Percentiles rank a stretch among this genome's conserved stretches.
Evolutionary conservation across 2,329 filamentous ascomycete genomes (phyloP).

Genomic region (Chrysoporthe austroafricana): DNA sequence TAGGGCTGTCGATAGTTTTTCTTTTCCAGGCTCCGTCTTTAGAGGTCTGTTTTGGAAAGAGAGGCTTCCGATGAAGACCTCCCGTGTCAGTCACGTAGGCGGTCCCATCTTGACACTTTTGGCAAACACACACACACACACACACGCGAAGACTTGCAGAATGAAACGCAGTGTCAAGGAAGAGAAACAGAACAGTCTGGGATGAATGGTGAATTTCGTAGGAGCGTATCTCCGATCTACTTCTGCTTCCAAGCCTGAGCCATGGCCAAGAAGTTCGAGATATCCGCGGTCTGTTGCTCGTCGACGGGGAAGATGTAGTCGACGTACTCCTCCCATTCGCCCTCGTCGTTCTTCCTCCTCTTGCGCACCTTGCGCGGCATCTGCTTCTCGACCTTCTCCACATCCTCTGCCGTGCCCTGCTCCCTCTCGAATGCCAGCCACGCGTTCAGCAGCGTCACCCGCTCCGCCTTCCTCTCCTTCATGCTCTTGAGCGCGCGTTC

Average conservation of each 20-base stretch:
- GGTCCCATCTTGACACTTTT: not conserved
- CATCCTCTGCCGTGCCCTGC: conserved; percentile 75
- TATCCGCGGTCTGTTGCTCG: conserved; percentile 80
- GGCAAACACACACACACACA: not conserved
- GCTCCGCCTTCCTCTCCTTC: conserved; percentile 90
- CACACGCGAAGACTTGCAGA: not conserved
- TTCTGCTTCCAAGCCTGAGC: conserved; percentile 86
- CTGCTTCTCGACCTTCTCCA: conserved; percentile 84
- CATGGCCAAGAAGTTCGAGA: conserved; percentile 82
- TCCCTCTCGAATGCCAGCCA: conserved; percentile 92
- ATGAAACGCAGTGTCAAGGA: not conserved
- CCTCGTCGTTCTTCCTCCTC: conserved; percentile 87
- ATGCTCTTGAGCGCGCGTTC: conserved; percentile 82
- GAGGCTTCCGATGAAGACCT: too few species aligned
- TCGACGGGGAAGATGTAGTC: conserved; percentile 98
- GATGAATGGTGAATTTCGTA: not conserved
- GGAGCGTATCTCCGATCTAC: conserved; percentile 9
- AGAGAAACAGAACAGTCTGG: not conserved
- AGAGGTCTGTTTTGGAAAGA: too few species aligned
- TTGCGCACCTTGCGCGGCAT: conserved; percentile 96
- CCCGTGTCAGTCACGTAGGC: not conserved
- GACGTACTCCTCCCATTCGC: conserved; percentile 93
- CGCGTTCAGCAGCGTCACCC: conserved; percentile 87
- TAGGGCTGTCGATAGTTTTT: too few species aligned
- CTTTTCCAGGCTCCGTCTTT: too few species aligned